These are phyloP conservation scores for Kazachstania sp. DNA, from an alignment of 1,139 yeast species.

Conservation along the genomic window DNA sequence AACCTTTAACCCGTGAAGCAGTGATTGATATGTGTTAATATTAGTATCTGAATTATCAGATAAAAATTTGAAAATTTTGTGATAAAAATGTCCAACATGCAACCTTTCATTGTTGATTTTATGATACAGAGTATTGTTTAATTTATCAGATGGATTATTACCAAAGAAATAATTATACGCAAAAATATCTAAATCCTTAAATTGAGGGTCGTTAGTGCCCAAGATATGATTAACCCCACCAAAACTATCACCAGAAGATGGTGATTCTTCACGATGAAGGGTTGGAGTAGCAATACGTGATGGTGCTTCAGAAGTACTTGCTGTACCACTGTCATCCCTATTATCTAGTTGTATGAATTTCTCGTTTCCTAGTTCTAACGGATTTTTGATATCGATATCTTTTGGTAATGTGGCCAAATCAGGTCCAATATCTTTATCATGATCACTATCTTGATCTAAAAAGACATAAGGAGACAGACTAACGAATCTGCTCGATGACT, in stretches of 20 bases:
- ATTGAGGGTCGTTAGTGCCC: conserved; percentile 13
- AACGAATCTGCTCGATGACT: neutral
- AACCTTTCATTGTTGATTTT: conserved; percentile 56
- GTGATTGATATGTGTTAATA: conserved; percentile 56
- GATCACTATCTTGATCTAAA: conserved; percentile 1
- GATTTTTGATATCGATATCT: neutral
- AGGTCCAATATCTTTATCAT: neutral
- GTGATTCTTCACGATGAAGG: neutral
- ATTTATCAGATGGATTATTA: conserved; percentile 37
- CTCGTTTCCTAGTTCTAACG: neutral
- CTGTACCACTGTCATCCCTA: neutral
- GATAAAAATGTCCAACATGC: conserved; percentile 59
- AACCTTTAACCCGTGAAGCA: conserved; percentile 58
- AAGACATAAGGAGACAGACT: conserved; percentile 1
- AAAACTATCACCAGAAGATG: neutral
- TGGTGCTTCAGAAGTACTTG: conserved; percentile 24
- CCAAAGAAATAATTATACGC: conserved; percentile 47
- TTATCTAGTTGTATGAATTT: neutral
- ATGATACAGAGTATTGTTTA: conserved; percentile 45
- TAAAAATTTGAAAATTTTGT: conserved; percentile 47
- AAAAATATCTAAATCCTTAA: conserved; percentile 53
- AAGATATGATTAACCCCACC: neutral
- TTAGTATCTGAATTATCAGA: conserved; percentile 51
- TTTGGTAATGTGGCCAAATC: neutral
- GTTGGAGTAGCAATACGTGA: conserved; percentile 29